These are phyloP conservation scores for Dillenia suffruticosa DNA, from an alignment of 164 flowering plant genomes.

Conservation along the genomic window DNA sequence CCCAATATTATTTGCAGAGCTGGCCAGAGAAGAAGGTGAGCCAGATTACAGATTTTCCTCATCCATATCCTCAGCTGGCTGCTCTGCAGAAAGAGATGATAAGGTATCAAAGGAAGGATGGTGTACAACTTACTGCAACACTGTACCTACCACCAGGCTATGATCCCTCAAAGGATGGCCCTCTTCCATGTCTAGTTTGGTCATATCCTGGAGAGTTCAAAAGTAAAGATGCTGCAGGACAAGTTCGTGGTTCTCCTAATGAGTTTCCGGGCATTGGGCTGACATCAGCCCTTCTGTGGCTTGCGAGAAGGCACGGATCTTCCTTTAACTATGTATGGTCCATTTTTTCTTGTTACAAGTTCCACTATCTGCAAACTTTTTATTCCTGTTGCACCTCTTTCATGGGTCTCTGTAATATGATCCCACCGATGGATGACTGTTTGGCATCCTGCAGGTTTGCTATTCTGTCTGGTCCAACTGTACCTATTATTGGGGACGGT, in stretches of 20 bases:
- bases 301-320: constrained; percentile 67
- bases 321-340: background rate
- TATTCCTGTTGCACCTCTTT: background rate
- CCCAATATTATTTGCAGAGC: constrained; percentile 68
- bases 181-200: constrained; percentile 96
- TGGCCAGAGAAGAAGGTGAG: constrained; percentile 73
- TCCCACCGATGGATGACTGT: constrained; percentile 4
- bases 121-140: constrained; percentile 96
- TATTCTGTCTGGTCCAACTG: constrained; percentile 92
- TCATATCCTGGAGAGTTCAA: constrained; percentile 98
- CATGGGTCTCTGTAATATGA: background rate
- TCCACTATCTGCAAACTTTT: background rate
- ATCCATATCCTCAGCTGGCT: constrained; percentile 93
- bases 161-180: constrained; percentile 86
- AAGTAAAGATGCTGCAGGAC: constrained; percentile 98
- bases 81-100: constrained; percentile 93
- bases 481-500: constrained; percentile 98
- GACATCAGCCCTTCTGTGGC: constrained; percentile 97
- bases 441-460: constrained; percentile 65
- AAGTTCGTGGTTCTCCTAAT: constrained; percentile 98
- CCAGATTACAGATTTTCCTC: constrained; percentile 86
- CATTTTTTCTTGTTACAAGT: background rate
- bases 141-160: constrained; percentile 89
- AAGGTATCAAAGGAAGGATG: constrained; percentile 88
- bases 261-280: constrained; percentile 97